These are phyloP conservation scores for Neurospora sp. DNA, from an alignment of 495 filamentous ascomycete species.

Conservation along the genomic window DNA sequence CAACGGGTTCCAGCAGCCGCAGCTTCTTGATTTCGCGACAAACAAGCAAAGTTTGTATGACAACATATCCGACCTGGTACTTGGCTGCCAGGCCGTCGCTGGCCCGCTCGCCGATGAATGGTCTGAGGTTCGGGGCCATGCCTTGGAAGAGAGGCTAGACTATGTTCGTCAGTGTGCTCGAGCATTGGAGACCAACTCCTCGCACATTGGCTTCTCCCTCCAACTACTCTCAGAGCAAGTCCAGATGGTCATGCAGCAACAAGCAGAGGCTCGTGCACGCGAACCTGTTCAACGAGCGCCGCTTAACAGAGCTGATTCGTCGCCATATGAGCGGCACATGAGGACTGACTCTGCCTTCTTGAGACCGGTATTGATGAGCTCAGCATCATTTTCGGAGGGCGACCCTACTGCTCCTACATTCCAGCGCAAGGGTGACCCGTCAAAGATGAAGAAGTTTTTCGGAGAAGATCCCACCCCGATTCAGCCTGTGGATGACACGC, in stretches of 20 bases:
- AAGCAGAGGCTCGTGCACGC: slow-evolving; percentile 25
- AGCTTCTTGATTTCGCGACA: slow-evolving; percentile 74
- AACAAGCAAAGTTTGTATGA: slow-evolving; percentile 93
- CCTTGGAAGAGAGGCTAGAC: slow-evolving; percentile 79
- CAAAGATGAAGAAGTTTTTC: slow-evolving; percentile 81
- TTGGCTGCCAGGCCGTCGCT: slow-evolving; percentile 78
- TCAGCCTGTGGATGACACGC: slow-evolving; percentile 58
- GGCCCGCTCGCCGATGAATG: slow-evolving; percentile 91
- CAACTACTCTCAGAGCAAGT: slow-evolving; percentile 79
- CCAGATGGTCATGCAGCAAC: slow-evolving; percentile 35
- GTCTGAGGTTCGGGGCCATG: slow-evolving; percentile 81
- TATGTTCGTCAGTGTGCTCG: slow-evolving; percentile 63
- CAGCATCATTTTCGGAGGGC: slow-evolving; percentile 60
- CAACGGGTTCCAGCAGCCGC: slow-evolving; percentile 68
- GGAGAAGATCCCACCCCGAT: slow-evolving; percentile 66
- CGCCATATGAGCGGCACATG: slow-evolving; percentile 38
- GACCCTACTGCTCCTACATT: slow-evolving; percentile 42
- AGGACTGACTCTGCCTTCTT: slow-evolving; percentile 35
- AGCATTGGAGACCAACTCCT: slow-evolving; percentile 75
- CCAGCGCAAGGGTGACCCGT: slow-evolving; percentile 57
- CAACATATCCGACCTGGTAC: slow-evolving; percentile 75
- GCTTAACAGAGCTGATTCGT: slow-evolving; percentile 33
- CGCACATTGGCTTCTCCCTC: slow-evolving; percentile 77
- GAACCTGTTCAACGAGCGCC: slow-evolving; percentile 28
- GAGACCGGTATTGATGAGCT: slow-evolving; percentile 37